A percentile compares a stretch with the other conserved stretches of the same genome.
Conservation (phyloP, 1,284 basidiomycete species). For the Heterobasidion parviporum region DNA sequence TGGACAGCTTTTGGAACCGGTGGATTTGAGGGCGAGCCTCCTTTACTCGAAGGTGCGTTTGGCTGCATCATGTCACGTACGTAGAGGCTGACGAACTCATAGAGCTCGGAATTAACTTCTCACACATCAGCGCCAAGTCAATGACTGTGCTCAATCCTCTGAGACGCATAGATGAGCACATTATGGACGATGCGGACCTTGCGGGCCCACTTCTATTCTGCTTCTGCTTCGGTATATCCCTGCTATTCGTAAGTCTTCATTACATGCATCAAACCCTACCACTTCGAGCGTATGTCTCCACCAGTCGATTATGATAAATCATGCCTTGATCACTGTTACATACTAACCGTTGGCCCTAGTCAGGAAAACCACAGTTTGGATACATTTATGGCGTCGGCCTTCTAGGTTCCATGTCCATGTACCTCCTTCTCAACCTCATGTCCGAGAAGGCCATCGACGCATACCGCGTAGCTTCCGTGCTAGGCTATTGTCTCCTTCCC, state of each 20-base stretch:
- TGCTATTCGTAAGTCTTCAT: constrained; percentile 69
- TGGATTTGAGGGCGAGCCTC: constrained; percentile 91
- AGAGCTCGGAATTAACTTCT: constrained; percentile 98
- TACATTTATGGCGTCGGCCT: constrained; percentile 98
- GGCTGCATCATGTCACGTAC: constrained; percentile 1
- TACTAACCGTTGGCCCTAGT: constrained; percentile 38
- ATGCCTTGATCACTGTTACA: constrained; percentile 1
- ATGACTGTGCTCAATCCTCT: constrained; percentile 94
- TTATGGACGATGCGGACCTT: constrained; percentile 99
- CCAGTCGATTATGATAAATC: not conserved
- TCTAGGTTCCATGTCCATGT: constrained; percentile 90
- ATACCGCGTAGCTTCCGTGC: constrained; percentile 90
- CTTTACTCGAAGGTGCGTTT: constrained; percentile 77
- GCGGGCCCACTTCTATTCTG: constrained; percentile 95
- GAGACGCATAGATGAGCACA: constrained; percentile 80
- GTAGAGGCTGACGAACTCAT: constrained; percentile 2
- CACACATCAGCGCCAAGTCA: constrained; percentile 91
- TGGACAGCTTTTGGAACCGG: constrained; percentile 95
- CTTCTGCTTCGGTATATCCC: constrained; percentile 87
- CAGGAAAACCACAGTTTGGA: constrained; percentile 97
- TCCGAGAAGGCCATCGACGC: constrained; percentile 93
- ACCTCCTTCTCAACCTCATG: constrained; percentile 96
- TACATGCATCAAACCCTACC: not conserved
- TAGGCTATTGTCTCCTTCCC: constrained; percentile 95
- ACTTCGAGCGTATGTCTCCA: not conserved